Conservation (phyloP, 2,329 filamentous ascomycete genomes). For the Gyromitra esculenta region DNA sequence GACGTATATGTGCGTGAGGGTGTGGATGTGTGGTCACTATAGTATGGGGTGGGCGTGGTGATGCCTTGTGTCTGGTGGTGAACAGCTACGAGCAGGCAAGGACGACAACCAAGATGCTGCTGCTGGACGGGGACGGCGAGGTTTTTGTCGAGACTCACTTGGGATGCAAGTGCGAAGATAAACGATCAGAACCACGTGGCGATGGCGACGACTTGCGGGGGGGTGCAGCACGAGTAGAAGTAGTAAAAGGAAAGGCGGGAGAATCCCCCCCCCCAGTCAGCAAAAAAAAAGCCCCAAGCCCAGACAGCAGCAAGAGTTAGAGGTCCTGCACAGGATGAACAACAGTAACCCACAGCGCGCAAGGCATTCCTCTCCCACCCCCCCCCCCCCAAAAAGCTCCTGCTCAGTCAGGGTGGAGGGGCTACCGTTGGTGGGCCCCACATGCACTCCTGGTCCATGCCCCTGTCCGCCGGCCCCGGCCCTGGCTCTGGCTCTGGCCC, state of each 20-base stretch:
- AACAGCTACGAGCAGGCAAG: constrained; percentile 24
- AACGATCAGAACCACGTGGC: constrained; percentile 56
- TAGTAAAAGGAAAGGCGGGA: constrained; percentile 51
- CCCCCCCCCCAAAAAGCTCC: neutral
- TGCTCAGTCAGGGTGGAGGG: constrained; percentile 39
- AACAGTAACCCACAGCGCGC: constrained; percentile 37
- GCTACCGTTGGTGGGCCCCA: constrained; percentile 51
- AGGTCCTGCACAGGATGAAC: constrained; percentile 43
- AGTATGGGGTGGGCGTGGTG: neutral
- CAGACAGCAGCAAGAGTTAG: constrained; percentile 21
- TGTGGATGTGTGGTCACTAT: neutral
- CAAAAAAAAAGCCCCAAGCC: neutral
- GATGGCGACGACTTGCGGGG: constrained; percentile 55
- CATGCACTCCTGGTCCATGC: constrained; percentile 37
- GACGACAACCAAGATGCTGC: constrained; percentile 45
- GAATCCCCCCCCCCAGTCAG: constrained; percentile 12
- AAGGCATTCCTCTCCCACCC: constrained; percentile 28
- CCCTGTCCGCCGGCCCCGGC: constrained; percentile 18
- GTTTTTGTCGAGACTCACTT: constrained; percentile 53
- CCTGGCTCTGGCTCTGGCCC: constrained; percentile 26
- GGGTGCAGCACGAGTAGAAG: constrained; percentile 42
- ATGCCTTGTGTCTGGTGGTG: constrained; percentile 18
- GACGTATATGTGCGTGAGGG: neutral
- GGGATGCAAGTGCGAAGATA: constrained; percentile 53
- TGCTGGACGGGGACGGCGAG: constrained; percentile 47